phyloP scores from a whole-genome alignment of 164 flowering plant species.

The Umbilicus rupestris region DNA sequence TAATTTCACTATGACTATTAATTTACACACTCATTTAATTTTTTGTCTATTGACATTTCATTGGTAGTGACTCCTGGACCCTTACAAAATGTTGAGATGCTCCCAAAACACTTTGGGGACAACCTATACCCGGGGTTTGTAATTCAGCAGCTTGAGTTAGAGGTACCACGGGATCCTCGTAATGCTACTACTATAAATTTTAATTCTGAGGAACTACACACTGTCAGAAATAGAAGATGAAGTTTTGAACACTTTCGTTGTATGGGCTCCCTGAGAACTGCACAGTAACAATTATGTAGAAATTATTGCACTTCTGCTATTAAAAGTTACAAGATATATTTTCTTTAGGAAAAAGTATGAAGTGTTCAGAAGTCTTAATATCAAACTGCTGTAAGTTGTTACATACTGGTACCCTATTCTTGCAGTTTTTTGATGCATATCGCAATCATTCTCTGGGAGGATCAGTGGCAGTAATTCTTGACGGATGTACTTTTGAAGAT shows the following conservation, averaged over 20 bases:
- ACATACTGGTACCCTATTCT: neutral
- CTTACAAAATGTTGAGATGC: constrained; percentile 16
- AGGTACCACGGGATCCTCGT: constrained; percentile 28
- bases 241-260: neutral
- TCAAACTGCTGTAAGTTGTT: neutral
- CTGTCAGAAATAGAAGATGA: neutral
- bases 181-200: neutral
- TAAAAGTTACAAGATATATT: no score
- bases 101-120: constrained; percentile 14
- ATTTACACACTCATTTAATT: neutral
- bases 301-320: no score
- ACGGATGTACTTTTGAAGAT: constrained; percentile 44
- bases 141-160: constrained; percentile 32
- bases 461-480: constrained; percentile 22
- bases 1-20: neutral
- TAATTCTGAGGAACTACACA: neutral
- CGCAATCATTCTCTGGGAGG: constrained; percentile 52
- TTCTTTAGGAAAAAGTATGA: no score
- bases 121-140: constrained; percentile 39
- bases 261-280: neutral
- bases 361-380: neutral
- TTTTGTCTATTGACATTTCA: constrained; percentile 7
- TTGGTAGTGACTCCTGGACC: constrained; percentile 54
- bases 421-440: constrained; percentile 54
- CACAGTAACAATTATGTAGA: no score